Evolutionary conservation across 2,329 filamentous ascomycete genomes (phyloP).

Genomic region (Mariannaea sp.): DNA sequence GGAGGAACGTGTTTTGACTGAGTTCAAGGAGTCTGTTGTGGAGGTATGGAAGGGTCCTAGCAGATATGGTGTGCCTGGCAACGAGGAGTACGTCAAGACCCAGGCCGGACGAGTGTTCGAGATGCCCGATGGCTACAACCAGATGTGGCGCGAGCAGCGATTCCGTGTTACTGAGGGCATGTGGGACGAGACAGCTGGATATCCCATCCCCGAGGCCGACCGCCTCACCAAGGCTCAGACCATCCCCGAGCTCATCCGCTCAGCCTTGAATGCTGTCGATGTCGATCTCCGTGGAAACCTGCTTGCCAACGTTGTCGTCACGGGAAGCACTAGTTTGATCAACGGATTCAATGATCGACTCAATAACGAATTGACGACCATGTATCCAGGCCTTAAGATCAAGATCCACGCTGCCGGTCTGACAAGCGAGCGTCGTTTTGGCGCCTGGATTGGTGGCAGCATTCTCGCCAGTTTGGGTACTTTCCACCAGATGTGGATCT

Average conservation of each 20-base stretch:
- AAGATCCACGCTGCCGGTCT: conserved; percentile 87
- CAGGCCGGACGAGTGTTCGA: conserved; percentile 88
- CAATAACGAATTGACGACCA: conserved; percentile 77
- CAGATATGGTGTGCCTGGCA: conserved; percentile 65
- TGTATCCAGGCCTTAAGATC: conserved; percentile 85
- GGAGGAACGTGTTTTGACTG: conserved; percentile 89
- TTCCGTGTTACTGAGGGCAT: conserved; percentile 86
- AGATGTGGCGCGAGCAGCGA: conserved; percentile 88
- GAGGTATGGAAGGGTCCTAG: conserved; percentile 88
- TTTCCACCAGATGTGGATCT: conserved; percentile 99
- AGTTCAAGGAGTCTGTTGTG: conserved; percentile 97
- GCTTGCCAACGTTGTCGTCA: conserved; percentile 89
- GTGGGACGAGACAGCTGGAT: conserved; percentile 83
- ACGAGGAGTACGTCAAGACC: conserved; percentile 75
- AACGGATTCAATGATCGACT: conserved; percentile 92
- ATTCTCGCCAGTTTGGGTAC: conserved; percentile 94
- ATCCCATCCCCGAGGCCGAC: conserved; percentile 53
- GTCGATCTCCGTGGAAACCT: conserved; percentile 85
- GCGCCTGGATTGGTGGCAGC: conserved; percentile 94
- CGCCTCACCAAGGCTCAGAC: conserved; percentile 74
- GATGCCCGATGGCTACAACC: conserved; percentile 96
- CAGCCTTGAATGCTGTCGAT: conserved; percentile 78
- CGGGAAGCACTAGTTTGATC: conserved; percentile 82
- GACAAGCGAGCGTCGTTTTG: conserved; percentile 87
- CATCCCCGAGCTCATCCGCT: conserved; percentile 80